phyloP scores from a whole-genome alignment of 139 green algal genomes.

The Chlorella sp. region DNA sequence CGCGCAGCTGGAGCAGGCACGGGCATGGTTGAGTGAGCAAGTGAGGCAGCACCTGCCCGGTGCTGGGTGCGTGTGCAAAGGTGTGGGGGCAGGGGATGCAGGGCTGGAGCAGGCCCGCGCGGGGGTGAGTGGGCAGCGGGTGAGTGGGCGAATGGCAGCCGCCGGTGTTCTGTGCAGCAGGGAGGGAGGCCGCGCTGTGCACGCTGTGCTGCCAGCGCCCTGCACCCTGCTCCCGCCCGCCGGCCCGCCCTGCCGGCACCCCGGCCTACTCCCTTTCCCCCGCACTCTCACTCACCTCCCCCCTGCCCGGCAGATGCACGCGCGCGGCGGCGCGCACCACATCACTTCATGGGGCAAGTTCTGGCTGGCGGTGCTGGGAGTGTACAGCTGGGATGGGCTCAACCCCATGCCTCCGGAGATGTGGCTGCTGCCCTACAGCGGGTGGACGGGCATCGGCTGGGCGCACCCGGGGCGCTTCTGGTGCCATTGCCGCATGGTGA shows the following conservation, averaged over 20 bases:
- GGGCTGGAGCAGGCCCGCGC: no score
- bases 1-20: no score
- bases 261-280: neutral
- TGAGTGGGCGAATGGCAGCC: neutral
- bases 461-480: conserved; percentile 95
- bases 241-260: neutral
- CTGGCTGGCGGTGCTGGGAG: conserved; percentile 95
- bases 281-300: neutral
- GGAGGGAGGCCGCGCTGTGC: neutral
- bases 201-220: neutral
- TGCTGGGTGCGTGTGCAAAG: no score
- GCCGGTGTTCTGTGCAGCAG: neutral
- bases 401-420: conserved; percentile 97
- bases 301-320: conserved; percentile 80
- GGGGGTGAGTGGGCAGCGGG: no score
- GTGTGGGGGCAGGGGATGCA: no score
- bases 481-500: conserved; percentile 98
- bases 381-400: conserved; percentile 92
- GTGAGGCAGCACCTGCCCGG: no score
- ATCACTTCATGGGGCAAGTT: conserved; percentile 99
- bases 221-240: neutral
- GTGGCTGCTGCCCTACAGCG: conserved; percentile 95
- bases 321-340: conserved; percentile 79
- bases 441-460: conserved; percentile 81
- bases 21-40: no score